Evolutionary conservation across 495 filamentous ascomycete genomes (phyloP).

Genomic region (Aspergillus nidulans): DNA sequence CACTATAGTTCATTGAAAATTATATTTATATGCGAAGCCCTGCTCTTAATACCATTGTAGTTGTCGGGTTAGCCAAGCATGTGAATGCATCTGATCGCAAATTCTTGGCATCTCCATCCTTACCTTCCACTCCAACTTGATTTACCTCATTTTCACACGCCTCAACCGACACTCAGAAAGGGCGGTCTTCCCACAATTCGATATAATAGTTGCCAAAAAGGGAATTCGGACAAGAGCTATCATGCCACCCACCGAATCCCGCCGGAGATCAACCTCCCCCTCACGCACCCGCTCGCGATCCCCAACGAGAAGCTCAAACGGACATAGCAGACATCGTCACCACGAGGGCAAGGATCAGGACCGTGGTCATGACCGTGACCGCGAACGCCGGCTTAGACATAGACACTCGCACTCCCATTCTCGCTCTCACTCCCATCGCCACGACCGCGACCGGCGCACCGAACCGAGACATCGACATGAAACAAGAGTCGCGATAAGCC

Average conservation of each 20-base stretch:
- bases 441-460: constrained; percentile 25
- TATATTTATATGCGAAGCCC: background rate
- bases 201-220: background rate
- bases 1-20: background rate
- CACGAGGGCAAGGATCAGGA: constrained; percentile 10
- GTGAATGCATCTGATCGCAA: background rate
- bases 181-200: too few species aligned
- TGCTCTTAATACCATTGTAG: too few species aligned
- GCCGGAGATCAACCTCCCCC: background rate
- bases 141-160: background rate
- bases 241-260: constrained; percentile 1
- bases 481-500: constrained; percentile 30
- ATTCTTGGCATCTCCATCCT: constrained; percentile 7
- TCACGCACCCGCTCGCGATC: constrained; percentile 25
- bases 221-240: background rate
- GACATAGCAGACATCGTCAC: constrained; percentile 16
- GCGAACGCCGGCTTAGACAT: constrained; percentile 14
- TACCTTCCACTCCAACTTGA: background rate
- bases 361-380: constrained; percentile 20
- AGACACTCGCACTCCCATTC: background rate
- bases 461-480: constrained; percentile 17
- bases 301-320: constrained; percentile 14
- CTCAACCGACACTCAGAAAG: background rate
- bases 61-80: background rate
- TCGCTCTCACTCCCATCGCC: constrained; percentile 21